Evolutionary conservation across 2,329 filamentous ascomycete species (phyloP).

Genomic region (Epichloe scottii): DNA sequence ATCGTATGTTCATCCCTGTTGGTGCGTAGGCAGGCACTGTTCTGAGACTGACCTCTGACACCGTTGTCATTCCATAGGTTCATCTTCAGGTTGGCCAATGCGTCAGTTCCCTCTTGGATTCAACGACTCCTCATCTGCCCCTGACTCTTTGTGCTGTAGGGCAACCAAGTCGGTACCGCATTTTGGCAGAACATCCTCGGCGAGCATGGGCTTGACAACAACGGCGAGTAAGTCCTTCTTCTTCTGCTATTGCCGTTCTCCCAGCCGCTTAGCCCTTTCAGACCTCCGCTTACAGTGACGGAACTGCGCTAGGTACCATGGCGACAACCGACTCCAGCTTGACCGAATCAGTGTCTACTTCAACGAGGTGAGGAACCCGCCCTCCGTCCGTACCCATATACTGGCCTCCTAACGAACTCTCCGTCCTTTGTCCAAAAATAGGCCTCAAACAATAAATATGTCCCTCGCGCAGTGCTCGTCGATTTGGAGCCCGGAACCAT

Average conservation of each 20-base stretch:
- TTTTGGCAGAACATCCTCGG: conserved; percentile 90
- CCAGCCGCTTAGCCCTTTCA: background rate
- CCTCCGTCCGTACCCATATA: background rate
- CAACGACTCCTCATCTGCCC: background rate
- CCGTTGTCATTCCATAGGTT: conserved; percentile 50
- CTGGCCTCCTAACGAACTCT: background rate
- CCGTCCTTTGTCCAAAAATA: conserved; percentile 21
- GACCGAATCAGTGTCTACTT: conserved; percentile 99
- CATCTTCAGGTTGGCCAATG: conserved; percentile 99
- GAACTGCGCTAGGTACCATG: conserved; percentile 57
- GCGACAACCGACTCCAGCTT: conserved; percentile 93
- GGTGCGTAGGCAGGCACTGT: background rate
- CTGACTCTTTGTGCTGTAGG: conserved; percentile 40
- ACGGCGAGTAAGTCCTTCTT: conserved; percentile 46
- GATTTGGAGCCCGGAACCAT: conserved; percentile 99
- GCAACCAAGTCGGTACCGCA: conserved; percentile 99
- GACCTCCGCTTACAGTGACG: background rate
- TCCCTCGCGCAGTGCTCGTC: conserved; percentile 96
- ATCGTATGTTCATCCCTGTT: conserved; percentile 5
- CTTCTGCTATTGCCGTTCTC: background rate
- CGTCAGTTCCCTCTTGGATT: conserved; percentile 41
- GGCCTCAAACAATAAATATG: conserved; percentile 97
- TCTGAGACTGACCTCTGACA: conserved; percentile 35
- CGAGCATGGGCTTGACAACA: conserved; percentile 93
- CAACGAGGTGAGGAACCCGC: conserved; percentile 46